These are phyloP conservation scores for Musa troglodytarum DNA, from an alignment of 176 grass and related monocot species.

Conservation along the genomic window DNA sequence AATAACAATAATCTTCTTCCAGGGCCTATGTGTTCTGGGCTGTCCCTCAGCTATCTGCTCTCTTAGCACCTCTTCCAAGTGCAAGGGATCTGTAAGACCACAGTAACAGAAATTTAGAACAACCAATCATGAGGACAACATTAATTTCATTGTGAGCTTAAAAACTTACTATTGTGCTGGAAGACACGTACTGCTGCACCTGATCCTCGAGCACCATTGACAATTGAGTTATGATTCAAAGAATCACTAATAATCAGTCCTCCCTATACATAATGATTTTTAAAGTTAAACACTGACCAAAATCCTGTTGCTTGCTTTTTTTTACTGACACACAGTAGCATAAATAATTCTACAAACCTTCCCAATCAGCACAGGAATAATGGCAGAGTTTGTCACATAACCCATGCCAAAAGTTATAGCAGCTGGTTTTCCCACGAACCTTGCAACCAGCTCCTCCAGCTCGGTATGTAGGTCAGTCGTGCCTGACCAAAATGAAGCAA, in stretches of 20 bases:
- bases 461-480: constrained; percentile 60
- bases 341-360: constrained; percentile 42
- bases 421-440: constrained; percentile 70
- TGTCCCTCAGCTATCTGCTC: constrained; percentile 75
- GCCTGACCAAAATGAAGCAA: constrained; percentile 26
- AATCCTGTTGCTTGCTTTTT: not conserved
- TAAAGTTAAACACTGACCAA: not conserved
- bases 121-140: not conserved
- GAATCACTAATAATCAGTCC: constrained; percentile 86
- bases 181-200: constrained; percentile 70
- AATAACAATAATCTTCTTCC: constrained; percentile 92
- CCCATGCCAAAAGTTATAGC: constrained; percentile 82
- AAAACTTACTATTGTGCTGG: constrained; percentile 74
- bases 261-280: constrained; percentile 36
- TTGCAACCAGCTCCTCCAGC: constrained; percentile 56
- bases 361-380: constrained; percentile 69
- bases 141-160: not conserved
- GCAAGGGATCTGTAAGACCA: constrained; percentile 43
- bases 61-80: constrained; percentile 80
- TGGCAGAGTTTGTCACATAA: constrained; percentile 68
- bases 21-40: constrained; percentile 58
- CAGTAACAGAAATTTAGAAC: not conserved
- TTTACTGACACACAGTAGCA: not conserved
- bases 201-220: constrained; percentile 69
- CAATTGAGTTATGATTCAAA: constrained; percentile 81